Base-by-base conservation (phyloP, 176 grass and related monocot genomes). In the Avena sativa region DNA sequence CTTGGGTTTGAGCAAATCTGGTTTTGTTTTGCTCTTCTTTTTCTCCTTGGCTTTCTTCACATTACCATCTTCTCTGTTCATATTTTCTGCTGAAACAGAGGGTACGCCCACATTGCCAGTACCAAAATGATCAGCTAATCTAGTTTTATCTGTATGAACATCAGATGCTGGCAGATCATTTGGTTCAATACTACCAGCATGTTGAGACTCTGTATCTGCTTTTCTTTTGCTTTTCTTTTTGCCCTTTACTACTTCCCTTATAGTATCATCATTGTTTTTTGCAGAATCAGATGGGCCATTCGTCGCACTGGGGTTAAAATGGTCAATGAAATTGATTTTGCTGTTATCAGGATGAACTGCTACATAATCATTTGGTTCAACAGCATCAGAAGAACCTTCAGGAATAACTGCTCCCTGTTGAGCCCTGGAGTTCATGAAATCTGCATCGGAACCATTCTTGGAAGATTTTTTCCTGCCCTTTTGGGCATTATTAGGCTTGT, bases 171-270 rank as follows among this genome's bases (percentile, higher is more conserved):
- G 23, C 51, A 13, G 17, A 23, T 83, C 66, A 44, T 78, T 87
- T 84, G 84, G 65, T 80, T 80, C 81, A 79, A 36, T 32, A 57
- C 21, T 70, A 70, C 12, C 52, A 84, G 83, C 40, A 52, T 2
- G 17, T 64, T 85, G 84, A 46, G 68, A 85, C 46, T 84, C 44
- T 36, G 73, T 79, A 28, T 74, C 85, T 43, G 65, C 17, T 75
- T 90, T 92, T 77, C 48, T 88, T 92, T 93, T 93, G 12, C 55
- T 89, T 53, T 94, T 91, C 46, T 71, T 93, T 83, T 80, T 88
- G 4, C 68, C 80, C 81, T 89, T 85, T 30, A 50, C 58, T 30
- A 50, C 58, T 83, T 87, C 78, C 75, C 61, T 88, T 69, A 30
- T 21, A 78, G 57, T 57, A 80, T 89, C 91, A 65, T 59, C 80